phyloP scores from a whole-genome alignment of 306 rosid species.

The Rosa multiflora region DNA sequence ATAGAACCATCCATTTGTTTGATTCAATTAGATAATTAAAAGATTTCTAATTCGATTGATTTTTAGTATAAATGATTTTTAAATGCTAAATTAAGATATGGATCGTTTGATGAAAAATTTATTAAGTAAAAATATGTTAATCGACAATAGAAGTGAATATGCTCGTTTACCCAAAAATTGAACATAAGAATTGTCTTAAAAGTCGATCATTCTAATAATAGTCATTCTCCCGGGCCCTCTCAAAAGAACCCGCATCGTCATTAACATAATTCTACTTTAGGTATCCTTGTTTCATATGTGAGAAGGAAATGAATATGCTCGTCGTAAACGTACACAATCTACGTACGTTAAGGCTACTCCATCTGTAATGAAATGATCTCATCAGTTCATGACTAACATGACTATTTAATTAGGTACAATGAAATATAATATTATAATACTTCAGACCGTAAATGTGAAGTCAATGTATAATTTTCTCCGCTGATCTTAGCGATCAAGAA shows the following conservation, averaged over 20 bases:
- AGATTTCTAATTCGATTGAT: no score
- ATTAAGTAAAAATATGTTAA: no score
- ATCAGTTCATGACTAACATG: constrained; percentile 16
- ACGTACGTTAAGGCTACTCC: background rate
- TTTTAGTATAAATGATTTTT: no score
- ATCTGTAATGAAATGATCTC: background rate
- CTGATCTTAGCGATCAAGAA: background rate
- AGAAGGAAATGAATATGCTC: background rate
- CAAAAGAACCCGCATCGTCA: background rate
- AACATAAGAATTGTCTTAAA: no score
- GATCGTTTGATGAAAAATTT: no score
- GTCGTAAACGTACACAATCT: background rate
- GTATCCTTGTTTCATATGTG: background rate
- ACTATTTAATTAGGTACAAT: background rate
- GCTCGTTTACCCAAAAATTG: no score
- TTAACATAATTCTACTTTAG: background rate
- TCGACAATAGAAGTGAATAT: no score
- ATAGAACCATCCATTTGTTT: no score
- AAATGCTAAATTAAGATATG: no score
- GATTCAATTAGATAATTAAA: no score
- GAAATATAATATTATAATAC: background rate
- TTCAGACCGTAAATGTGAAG: background rate
- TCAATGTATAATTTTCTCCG: background rate
- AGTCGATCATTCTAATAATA: no score
- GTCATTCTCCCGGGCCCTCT: no score